Base-by-base conservation (phyloP, 352 stramenopile species). In the Pythium dissimile region DNA sequence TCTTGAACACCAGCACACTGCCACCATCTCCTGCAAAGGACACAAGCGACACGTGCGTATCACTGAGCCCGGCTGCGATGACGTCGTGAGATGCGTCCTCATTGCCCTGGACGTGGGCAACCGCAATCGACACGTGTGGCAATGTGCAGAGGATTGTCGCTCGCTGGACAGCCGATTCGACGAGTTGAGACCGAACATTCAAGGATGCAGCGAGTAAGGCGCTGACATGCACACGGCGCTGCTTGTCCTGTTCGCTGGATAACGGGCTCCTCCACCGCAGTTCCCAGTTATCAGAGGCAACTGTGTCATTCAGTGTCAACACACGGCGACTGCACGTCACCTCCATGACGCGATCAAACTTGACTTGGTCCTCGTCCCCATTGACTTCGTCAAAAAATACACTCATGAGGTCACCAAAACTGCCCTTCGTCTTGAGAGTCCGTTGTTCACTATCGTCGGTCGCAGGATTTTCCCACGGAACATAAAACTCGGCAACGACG, bases 401-500 rank as follows among this genome's bases (percentile, higher is more conserved):
- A 28, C 66, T 86, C 46, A 90, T 69, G 16, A 90, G 66, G 27
- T 89, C 80, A 5, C 77, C 79, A 49, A 92, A 92, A 48, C 67
- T 88, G 4, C 73, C 34, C 21, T 48, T 75, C 8, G 70, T 66
- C 31, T 87, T 69, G 20, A 76, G 65, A 12, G 59, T 56, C 37
- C 77, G 54, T 32, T 41, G 26, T 3, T 56, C 21, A 13, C 66
- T 27, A 26, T 50, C 35, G 13, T 52, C 15, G n/a, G n/a, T n/a
- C n/a, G n/a, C n/a, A n/a, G n/a, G n/a, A n/a, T n/a, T n/a, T 60
- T 91, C 84, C 80, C 82, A 94, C n/a, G 84, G 84, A 26, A 86
- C 78, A 16, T 74, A 80, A 20, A 92, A 91, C 49, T 89, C 76
- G 20, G 72, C 73, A 1, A 90, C 59, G 11, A 75, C 38, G 35